Evolutionary conservation across 2,329 filamentous ascomycete species (phyloP).

Genomic region (Stemphylium lycopersici): DNA sequence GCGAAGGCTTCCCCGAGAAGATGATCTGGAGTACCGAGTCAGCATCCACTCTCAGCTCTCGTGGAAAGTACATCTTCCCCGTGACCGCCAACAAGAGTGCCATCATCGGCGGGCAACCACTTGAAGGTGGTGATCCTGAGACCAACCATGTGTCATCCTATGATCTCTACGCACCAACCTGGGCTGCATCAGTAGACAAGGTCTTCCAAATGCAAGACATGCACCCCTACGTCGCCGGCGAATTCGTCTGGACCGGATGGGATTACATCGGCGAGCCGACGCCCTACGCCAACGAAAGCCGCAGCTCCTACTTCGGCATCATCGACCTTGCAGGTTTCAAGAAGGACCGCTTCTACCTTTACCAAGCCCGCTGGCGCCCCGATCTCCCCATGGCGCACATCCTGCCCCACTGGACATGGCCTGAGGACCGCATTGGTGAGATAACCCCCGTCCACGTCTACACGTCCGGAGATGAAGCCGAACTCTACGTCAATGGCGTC

Average conservation of each 20-base stretch:
- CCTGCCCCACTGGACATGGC: conserved; percentile 64
- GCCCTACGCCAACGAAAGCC: conserved; percentile 55
- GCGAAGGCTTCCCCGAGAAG: conserved; percentile 55
- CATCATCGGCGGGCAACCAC: conserved; percentile 45
- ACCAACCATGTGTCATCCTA: conserved; percentile 56
- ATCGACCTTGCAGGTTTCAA: conserved; percentile 64
- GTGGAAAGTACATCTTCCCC: conserved; percentile 61
- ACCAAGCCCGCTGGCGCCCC: conserved; percentile 61
- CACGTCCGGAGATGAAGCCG: conserved; percentile 59
- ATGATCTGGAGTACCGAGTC: conserved; percentile 46
- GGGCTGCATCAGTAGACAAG: conserved; percentile 60
- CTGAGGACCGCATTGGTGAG: conserved; percentile 50
- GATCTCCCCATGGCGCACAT: conserved; percentile 59
- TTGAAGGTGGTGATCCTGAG: conserved; percentile 44
- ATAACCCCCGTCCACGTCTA: conserved; percentile 63
- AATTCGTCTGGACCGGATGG: conserved; percentile 61
- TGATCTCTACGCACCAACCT: conserved; percentile 58
- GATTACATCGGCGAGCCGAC: conserved; percentile 61
- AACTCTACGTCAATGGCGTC: conserved; percentile 60
- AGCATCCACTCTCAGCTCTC: conserved; percentile 55
- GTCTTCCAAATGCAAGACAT: conserved; percentile 59
- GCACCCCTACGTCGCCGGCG: conserved; percentile 59
- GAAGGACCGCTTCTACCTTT: conserved; percentile 63
- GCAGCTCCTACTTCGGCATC: conserved; percentile 63
- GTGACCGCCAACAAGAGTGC: conserved; percentile 51